phyloP scores from a whole-genome alignment of 2,329 filamentous ascomycete species.

The Colletotrichum ledebouriae region DNA sequence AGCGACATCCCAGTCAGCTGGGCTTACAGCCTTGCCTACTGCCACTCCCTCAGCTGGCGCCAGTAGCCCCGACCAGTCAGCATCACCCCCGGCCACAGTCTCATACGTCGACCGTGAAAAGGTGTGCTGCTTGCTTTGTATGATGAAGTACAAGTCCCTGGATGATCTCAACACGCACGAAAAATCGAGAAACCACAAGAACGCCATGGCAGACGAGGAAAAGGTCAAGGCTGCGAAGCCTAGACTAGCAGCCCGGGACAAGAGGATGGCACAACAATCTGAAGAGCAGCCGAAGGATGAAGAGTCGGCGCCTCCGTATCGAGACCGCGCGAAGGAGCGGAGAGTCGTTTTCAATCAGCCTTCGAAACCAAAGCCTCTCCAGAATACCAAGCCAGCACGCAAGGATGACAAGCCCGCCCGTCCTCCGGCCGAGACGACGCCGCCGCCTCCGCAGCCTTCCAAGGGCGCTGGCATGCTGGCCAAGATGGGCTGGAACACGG shows the following conservation, averaged over 20 bases:
- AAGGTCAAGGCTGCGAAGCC: conserved; percentile 64
- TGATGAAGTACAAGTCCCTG: conserved; percentile 60
- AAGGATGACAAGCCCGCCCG: conserved; percentile 50
- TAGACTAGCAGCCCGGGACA: conserved; percentile 53
- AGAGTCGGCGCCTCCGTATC: conserved; percentile 59
- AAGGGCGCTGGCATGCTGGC: conserved; percentile 77
- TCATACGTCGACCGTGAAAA: conserved; percentile 72
- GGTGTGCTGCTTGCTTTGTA: conserved; percentile 60
- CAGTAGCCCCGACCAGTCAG: conserved; percentile 32
- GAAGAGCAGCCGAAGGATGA: conserved; percentile 44
- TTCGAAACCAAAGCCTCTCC: conserved; percentile 59
- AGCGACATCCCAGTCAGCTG: neutral
- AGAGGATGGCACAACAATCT: conserved; percentile 50
- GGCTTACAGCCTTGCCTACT: conserved; percentile 43
- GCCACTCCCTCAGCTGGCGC: conserved; percentile 8
- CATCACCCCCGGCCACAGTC: conserved; percentile 37
- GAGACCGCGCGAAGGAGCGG: conserved; percentile 77
- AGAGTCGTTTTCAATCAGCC: conserved; percentile 73
- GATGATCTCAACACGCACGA: conserved; percentile 60
- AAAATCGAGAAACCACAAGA: conserved; percentile 57
- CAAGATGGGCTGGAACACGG: conserved; percentile 80
- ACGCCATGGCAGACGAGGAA: conserved; percentile 55
- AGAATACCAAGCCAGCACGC: conserved; percentile 46
- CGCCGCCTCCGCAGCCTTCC: conserved; percentile 57
- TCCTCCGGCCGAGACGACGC: conserved; percentile 46